phyloP scores from a whole-genome alignment of 2,329 filamentous ascomycete species.

The Davidsoniella neocaledoniae region DNA sequence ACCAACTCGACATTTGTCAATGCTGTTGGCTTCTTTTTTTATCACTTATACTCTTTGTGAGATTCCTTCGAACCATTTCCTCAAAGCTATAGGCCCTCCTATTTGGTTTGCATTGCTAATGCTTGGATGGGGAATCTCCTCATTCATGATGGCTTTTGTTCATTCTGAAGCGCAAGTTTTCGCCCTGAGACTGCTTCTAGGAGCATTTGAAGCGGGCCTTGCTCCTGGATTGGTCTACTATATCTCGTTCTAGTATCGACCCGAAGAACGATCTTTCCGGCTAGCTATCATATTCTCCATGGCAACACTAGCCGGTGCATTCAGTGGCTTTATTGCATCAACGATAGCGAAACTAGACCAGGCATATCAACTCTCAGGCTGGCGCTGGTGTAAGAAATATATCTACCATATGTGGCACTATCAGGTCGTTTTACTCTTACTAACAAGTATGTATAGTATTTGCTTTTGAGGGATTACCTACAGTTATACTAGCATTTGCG shows the following conservation, averaged over 20 bases:
- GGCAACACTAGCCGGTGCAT: slow-evolving; percentile 54
- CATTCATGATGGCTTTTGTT: slow-evolving; percentile 48
- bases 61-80: slow-evolving; percentile 48
- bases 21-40: slow-evolving; percentile 41
- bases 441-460: slow-evolving; percentile 23
- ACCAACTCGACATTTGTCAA: slow-evolving; percentile 42
- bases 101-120: slow-evolving; percentile 52
- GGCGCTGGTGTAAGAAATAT: slow-evolving; percentile 44
- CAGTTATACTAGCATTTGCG: slow-evolving; percentile 42
- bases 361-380: slow-evolving; percentile 42
- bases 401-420: no score
- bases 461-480: slow-evolving; percentile 47
- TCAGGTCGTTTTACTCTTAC: no score
- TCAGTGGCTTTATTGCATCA: slow-evolving; percentile 56
- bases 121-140: slow-evolving; percentile 48
- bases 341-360: slow-evolving; percentile 57
- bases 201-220: slow-evolving; percentile 52
- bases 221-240: slow-evolving; percentile 53
- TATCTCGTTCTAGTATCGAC: slow-evolving; percentile 59
- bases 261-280: slow-evolving; percentile 49
- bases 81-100: slow-evolving; percentile 46
- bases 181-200: slow-evolving; percentile 49
- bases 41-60: slow-evolving; percentile 44
- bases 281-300: slow-evolving; percentile 55
- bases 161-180: slow-evolving; percentile 46